phyloP scores from a whole-genome alignment of 1,139 yeast genomes.

The Debaryomyces nepalensis region DNA sequence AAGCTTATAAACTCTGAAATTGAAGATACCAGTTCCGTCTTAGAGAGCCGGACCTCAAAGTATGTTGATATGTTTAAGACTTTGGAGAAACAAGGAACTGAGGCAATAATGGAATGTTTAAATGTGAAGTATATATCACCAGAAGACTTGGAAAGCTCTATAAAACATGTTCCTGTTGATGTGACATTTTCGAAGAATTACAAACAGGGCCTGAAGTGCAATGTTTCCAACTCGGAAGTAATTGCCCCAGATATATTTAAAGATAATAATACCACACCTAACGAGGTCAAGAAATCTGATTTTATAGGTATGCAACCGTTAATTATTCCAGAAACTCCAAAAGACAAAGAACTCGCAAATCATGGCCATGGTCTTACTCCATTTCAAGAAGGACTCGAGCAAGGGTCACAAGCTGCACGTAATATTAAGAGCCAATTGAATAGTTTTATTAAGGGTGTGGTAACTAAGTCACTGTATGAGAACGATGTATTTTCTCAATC shows the following conservation, averaged over 20 bases:
- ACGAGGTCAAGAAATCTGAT: not conserved
- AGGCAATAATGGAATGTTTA: conserved; percentile 34
- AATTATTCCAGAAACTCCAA: conserved; percentile 20
- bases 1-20: conserved; percentile 46
- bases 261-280: not conserved
- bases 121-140: conserved; percentile 29
- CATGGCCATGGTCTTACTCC: conserved; percentile 37
- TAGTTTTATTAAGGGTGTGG: conserved; percentile 13
- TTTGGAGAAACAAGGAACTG: conserved; percentile 45
- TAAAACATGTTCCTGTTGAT: conserved; percentile 33
- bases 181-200: conserved; percentile 33
- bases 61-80: conserved; percentile 46
- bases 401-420: conserved; percentile 37
- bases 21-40: conserved; percentile 54
- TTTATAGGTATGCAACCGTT: conserved; percentile 34
- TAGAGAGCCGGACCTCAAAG: conserved; percentile 54
- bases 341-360: conserved; percentile 18
- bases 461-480: not conserved
- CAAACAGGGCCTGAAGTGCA: conserved; percentile 8
- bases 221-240: not conserved
- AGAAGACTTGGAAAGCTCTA: conserved; percentile 23
- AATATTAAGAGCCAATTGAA: conserved; percentile 28
- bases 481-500: not conserved
- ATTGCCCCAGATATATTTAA: not conserved
- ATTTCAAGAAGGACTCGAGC: conserved; percentile 41